Evolutionary conservation across 2,329 filamentous ascomycete species (phyloP).

Genomic region (Colletotrichum spinosum): DNA sequence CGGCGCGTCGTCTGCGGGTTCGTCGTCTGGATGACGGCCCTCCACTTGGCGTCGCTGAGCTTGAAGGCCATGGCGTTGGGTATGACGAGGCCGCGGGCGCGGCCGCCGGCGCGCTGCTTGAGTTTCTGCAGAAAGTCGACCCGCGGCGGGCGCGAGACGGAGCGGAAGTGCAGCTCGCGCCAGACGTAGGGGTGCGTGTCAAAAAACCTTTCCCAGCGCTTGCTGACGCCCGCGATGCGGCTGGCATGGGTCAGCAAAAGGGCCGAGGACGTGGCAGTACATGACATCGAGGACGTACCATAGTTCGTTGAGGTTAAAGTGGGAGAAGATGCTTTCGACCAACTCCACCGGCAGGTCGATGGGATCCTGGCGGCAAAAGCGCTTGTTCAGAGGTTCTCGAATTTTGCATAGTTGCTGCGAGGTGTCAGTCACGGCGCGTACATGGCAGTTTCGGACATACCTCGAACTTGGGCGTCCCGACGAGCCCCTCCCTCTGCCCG

Average conservation of each 20-base stretch:
- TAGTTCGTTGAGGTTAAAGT: conserved; percentile 45
- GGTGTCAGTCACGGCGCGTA: not conserved
- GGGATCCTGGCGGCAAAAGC: conserved; percentile 50
- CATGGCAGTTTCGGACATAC: conserved; percentile 39
- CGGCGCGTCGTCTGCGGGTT: conserved; percentile 31
- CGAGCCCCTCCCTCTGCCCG: conserved; percentile 42
- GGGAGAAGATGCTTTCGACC: conserved; percentile 49
- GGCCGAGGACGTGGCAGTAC: too few species aligned
- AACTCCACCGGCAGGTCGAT: conserved; percentile 51
- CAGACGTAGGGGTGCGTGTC: conserved; percentile 35
- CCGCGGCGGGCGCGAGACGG: conserved; percentile 15
- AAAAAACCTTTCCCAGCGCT: conserved; percentile 36
- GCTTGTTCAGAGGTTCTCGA: conserved; percentile 49
- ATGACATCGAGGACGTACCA: conserved; percentile 19
- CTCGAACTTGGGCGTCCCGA: conserved; percentile 47
- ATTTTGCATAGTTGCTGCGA: conserved; percentile 49
- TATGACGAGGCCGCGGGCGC: conserved; percentile 31
- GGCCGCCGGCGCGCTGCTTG: conserved; percentile 27
- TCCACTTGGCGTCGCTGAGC: conserved; percentile 34
- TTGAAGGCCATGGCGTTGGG: conserved; percentile 31
- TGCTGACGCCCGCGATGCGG: conserved; percentile 32
- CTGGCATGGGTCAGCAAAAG: conserved; percentile 17
- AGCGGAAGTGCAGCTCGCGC: conserved; percentile 32
- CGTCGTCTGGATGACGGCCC: conserved; percentile 33
- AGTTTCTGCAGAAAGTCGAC: conserved; percentile 31